A percentile compares a stretch with the other conserved stretches of the same genome.
phyloP scores from a whole-genome alignment of 2,329 filamentous ascomycete genomes.

The Leptosphaerulina australis region DNA sequence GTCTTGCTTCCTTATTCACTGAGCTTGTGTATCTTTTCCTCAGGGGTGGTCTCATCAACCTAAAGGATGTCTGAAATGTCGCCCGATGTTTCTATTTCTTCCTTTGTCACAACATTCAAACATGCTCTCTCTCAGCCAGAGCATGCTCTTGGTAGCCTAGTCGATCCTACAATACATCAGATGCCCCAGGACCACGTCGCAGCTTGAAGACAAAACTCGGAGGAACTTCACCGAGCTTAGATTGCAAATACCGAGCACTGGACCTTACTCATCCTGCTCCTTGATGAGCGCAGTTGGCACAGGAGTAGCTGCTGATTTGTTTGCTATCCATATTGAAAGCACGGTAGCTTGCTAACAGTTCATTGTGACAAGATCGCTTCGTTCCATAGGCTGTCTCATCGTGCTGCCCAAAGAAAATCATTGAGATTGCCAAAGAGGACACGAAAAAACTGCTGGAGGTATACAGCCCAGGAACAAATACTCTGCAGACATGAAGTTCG shows the following conservation, averaged over 20 bases:
- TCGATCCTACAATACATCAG: constrained; percentile 66
- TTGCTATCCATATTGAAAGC: not conserved
- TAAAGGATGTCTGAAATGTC: constrained; percentile 35
- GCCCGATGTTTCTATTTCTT: constrained; percentile 48
- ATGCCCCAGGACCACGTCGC: constrained; percentile 62
- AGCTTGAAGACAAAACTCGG: constrained; percentile 23
- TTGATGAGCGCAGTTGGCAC: not conserved
- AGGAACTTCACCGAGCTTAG: constrained; percentile 11
- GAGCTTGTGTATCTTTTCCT: constrained; percentile 31
- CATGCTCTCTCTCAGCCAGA: constrained; percentile 40
- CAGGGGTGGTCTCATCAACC: constrained; percentile 35
- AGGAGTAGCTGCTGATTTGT: constrained; percentile 6
- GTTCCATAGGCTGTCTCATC: constrained; percentile 34
- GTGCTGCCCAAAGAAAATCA: constrained; percentile 42
- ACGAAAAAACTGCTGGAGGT: constrained; percentile 41
- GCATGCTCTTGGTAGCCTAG: constrained; percentile 58
- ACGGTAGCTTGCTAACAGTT: not conserved
- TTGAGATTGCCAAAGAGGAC: constrained; percentile 31
- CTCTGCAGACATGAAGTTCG: constrained; percentile 47
- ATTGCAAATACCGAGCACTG: not conserved
- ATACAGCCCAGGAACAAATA: constrained; percentile 34
- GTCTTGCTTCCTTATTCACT: constrained; percentile 29
- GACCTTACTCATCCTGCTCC: constrained; percentile 12
- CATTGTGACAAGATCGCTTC: constrained; percentile 25
- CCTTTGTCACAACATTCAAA: no score